phyloP scores from a whole-genome alignment of 257 asterid species.

The Solanum neorickii region DNA sequence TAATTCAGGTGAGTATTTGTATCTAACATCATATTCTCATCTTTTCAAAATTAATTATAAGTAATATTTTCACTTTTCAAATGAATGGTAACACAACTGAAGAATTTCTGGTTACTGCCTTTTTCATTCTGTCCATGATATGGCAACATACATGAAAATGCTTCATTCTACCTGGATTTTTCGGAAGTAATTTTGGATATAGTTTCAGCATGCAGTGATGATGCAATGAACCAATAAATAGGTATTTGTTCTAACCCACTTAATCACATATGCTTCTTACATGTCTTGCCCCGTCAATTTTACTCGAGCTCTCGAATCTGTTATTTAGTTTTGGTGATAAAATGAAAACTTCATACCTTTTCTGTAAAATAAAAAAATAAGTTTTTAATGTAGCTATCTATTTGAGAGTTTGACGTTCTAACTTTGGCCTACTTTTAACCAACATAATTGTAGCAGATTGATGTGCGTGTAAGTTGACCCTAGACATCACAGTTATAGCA shows the following conservation, averaged over 20 bases:
- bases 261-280: background rate
- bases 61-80: background rate
- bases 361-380: background rate
- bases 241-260: background rate
- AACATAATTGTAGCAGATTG: background rate
- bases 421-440: background rate
- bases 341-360: background rate
- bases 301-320: background rate
- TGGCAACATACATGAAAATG: background rate
- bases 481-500: background rate
- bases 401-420: background rate
- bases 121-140: slow-evolving; percentile 2
- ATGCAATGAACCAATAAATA: background rate
- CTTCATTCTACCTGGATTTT: background rate
- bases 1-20: slow-evolving; percentile 60
- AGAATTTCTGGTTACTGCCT: slow-evolving; percentile 42
- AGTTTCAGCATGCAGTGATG: background rate
- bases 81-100: slow-evolving; percentile 74
- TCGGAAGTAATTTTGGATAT: background rate
- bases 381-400: background rate
- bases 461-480: background rate
- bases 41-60: background rate
- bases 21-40: background rate
- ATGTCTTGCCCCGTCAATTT: background rate
- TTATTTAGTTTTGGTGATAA: background rate